Evolutionary conservation across 75 land plant species (phyloP), one percentile per base, ranked within the genome.

Genomic region (Larix kaempferi): DNA sequence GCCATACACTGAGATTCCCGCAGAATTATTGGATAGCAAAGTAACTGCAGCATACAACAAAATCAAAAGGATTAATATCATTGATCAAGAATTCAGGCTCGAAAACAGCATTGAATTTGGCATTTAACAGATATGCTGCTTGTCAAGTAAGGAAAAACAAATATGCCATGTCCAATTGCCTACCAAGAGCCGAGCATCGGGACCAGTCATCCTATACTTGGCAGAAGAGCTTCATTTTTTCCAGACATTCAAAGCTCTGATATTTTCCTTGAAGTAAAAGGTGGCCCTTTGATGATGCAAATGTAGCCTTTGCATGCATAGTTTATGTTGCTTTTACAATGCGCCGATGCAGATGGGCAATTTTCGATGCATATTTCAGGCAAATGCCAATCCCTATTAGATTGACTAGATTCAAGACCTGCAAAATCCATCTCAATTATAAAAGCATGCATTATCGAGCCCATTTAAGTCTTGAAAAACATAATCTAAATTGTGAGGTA

Each of bases 1-100:
- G 23, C 84, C 84, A 82, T 82, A 82, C 27, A 82, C 76, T 13
- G 84, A 82, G 17, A 82, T 82, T 56, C 84, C 84, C 22, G 33
- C 84, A 49, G 57, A 37, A 21, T 39, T 78, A 23, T 71, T 59
- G 33, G 81, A 59, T 19, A 82, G 64, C 56, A 71, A 82, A 55
- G 60, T 79, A 13, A 82, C 84, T 81, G 83, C 80, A 77, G n/a
- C n/a, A 8, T 15, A 37, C 1, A 22, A 7, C 16, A 57, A 25
- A 10, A n/a, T 41, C 44, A 41, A 41, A 41, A 41, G 5, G 44
- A 6, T 41, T 6, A 41, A 41, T 41, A n/a, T n/a, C n/a, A n/a
- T n/a, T n/a, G 6, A 41, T 41, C 44, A 41, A 41, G 6, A 41
- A 41, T 4, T 41, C 5, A 41, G 5, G 44, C 44, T 41, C 44